phyloP scores from a whole-genome alignment of 139 green algal species.

The Ettlia oleoabundans region DNA sequence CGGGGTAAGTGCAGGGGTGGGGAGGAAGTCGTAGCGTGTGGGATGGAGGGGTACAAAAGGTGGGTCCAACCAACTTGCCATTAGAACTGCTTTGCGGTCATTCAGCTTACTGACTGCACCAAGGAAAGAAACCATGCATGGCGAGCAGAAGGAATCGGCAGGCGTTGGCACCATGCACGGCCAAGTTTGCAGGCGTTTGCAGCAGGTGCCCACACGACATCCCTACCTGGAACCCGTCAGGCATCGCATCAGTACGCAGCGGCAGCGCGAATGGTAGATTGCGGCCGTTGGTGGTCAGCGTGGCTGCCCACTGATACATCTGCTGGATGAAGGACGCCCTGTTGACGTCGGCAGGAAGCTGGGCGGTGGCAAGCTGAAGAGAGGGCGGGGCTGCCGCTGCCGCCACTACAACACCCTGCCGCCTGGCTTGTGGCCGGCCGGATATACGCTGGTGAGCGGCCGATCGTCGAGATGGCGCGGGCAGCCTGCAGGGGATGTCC shows the following conservation, averaged over 20 bases:
- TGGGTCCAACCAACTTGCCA: too few species aligned
- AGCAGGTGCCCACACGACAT: too few species aligned
- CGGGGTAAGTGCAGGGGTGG: too few species aligned
- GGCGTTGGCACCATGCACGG: too few species aligned
- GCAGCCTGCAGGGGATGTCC: too few species aligned
- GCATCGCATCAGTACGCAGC: not conserved
- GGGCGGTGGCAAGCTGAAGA: conserved; percentile 13
- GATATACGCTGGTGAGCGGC: not conserved
- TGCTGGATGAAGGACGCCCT: not conserved
- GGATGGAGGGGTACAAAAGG: too few species aligned
- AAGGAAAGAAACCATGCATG: not conserved
- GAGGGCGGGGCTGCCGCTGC: not conserved
- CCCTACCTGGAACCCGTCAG: conserved; percentile 18
- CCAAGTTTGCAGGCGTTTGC: too few species aligned
- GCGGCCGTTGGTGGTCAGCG: conserved; percentile 14
- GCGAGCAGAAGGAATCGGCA: too few species aligned
- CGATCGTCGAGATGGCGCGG: too few species aligned
- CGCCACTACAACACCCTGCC: not conserved
- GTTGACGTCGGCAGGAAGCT: not conserved
- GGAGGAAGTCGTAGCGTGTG: too few species aligned
- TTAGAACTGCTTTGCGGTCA: too few species aligned
- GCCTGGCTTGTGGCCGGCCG: not conserved
- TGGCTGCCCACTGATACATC: conserved; percentile 15
- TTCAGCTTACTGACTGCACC: too few species aligned
- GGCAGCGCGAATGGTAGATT: conserved; percentile 26